Base-by-base conservation (phyloP, 2,329 filamentous ascomycete species). In the Orbilia brochopaga region DNA sequence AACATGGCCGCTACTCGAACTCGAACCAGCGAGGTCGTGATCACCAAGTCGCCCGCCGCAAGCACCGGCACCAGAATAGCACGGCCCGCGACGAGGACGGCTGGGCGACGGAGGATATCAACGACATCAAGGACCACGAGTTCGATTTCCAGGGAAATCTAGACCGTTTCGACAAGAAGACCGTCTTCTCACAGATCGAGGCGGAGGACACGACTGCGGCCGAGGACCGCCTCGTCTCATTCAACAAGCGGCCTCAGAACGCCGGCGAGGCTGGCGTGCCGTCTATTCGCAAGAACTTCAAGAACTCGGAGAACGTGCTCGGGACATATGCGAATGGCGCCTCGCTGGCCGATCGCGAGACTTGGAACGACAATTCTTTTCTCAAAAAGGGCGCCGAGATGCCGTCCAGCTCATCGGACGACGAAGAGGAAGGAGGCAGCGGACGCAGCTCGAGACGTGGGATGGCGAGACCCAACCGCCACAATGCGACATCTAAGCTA, bases 101-200 rank as follows among this genome's bases (percentile, higher is more conserved):
- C 2, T 97, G 93, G 92, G 92, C 91, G 2, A 97, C 93, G 0
- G 94, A 97, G 78, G 93, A 97, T 77, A 92, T 93, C 21, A 97
- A 91, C 0, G 94, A 97, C 78, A 90, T 94, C 21, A 90, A 93
- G 80, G 93, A 95, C 78, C 86, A 90, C 10, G 94, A 97, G 73
- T 97, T 97, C 76, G 93, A 97, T 79, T 97, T 97, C 77, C 88
- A 90, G 76, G 88, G 87, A 61, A 92, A 92, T 75, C 83, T 97
- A 32, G 92, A 91, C 52, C 96, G 96, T 78, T 97, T 97, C 76
- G 92, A 97, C 82, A 97, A 97, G 81, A 87, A 89, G 63, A 88
- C 88, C 0, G 87, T 97, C 7, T 99, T 99, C 78, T 90, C 93
- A 75, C 89, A 97, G 79, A 94, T 97, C 50, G 75, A 76, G 59